Conservation (phyloP, 768 basidiomycete genomes). For the Pulveroboletus sp. region DNA sequence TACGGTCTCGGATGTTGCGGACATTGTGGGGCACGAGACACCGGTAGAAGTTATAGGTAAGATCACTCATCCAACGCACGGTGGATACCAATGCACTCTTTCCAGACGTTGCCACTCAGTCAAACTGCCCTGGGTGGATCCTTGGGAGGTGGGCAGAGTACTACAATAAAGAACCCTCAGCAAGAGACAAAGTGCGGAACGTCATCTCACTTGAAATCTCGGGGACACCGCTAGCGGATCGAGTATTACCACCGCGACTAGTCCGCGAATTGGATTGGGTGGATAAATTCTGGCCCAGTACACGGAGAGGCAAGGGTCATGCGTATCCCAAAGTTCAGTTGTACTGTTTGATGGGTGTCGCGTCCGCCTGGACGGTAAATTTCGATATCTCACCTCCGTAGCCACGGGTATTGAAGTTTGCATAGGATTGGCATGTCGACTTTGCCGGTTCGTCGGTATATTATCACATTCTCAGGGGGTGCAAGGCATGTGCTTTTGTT, state of each 20-base stretch:
- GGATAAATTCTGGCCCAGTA: constrained; percentile 89
- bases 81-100: constrained; percentile 1
- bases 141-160: constrained; percentile 90
- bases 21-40: constrained; percentile 71
- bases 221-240: constrained; percentile 75
- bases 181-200: constrained; percentile 86
- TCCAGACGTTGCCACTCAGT: constrained; percentile 85
- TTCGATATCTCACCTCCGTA: neutral
- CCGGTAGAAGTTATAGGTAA: constrained; percentile 91
- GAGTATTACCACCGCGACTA: constrained; percentile 78
- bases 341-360: constrained; percentile 97
- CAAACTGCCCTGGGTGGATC: constrained; percentile 84
- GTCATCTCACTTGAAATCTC: constrained; percentile 95
- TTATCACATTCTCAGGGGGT: constrained; percentile 86
- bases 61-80: constrained; percentile 15
- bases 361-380: constrained; percentile 88
- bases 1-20: constrained; percentile 77
- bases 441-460: constrained; percentile 98
- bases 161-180: constrained; percentile 61
- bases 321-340: constrained; percentile 90
- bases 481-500: constrained; percentile 54
- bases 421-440: constrained; percentile 96
- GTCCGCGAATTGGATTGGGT: constrained; percentile 96
- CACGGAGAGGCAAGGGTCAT: constrained; percentile 68
- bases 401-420: neutral